phyloP scores from a whole-genome alignment of 257 asterid species.

The Fraxinus excelsior region DNA sequence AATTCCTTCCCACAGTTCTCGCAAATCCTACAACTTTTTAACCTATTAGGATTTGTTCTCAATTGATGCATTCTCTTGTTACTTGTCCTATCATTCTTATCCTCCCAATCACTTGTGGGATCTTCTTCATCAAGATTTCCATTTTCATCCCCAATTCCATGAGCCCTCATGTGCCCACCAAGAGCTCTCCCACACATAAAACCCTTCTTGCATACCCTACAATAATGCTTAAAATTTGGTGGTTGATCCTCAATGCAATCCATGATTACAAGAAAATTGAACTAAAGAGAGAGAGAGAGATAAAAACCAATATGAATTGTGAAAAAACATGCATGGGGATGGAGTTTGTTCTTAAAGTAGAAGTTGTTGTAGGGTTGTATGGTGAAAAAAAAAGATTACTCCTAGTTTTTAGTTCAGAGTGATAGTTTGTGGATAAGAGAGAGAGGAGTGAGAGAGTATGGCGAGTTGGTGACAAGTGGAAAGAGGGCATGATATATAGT shows the following conservation, averaged over 20 bases:
- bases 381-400: constrained; percentile 47
- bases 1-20: constrained; percentile 94
- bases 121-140: constrained; percentile 64
- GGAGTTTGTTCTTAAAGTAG: constrained; percentile 49
- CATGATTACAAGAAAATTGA: constrained; percentile 26
- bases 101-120: constrained; percentile 70
- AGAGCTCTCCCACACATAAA: constrained; percentile 94
- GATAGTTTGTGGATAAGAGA: constrained; percentile 51
- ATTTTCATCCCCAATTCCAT: constrained; percentile 74
- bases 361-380: constrained; percentile 53
- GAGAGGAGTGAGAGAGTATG: constrained; percentile 48
- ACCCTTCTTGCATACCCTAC: constrained; percentile 91
- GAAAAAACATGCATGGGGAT: constrained; percentile 9
- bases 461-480: constrained; percentile 65
- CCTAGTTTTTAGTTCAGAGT: constrained; percentile 69
- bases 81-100: constrained; percentile 37
- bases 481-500: constrained; percentile 37
- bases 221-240: constrained; percentile 69
- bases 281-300: constrained; percentile 9
- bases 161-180: constrained; percentile 98
- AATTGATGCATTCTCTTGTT: constrained; percentile 71
- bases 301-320: constrained; percentile 12
- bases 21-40: constrained; percentile 70
- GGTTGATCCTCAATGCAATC: constrained; percentile 53
- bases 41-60: constrained; percentile 81